Percentiles rank a stretch among this genome's conserved stretches.
phyloP scores from a whole-genome alignment of 179 eudicot species.

The Beta lomatogona region DNA sequence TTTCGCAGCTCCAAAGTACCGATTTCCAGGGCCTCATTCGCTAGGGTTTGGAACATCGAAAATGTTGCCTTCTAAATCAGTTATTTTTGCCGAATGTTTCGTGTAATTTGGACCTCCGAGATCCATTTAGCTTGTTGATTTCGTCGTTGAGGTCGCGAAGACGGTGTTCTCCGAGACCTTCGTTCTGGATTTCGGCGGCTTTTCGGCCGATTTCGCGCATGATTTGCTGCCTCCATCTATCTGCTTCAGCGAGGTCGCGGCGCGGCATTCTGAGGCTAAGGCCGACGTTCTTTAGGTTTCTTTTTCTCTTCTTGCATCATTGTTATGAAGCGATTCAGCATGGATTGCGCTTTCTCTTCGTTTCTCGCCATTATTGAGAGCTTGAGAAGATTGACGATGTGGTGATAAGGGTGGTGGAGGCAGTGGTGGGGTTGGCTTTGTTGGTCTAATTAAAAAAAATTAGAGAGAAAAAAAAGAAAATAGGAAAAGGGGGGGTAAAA shows the following conservation, averaged over 20 bases:
- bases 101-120: constrained; percentile 85
- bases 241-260: constrained; percentile 92
- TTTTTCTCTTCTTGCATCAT: constrained; percentile 84
- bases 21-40: constrained; percentile 85
- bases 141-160: constrained; percentile 90
- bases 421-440: no score
- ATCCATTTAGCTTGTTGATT: constrained; percentile 72
- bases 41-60: constrained; percentile 94
- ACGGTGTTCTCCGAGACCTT: constrained; percentile 84
- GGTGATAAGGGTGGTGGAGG: no score
- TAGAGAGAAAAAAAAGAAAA: no score
- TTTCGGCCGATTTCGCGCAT: constrained; percentile 86
- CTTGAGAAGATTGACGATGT: not conserved
- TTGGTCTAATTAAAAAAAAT: no score
- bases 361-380: constrained; percentile 71
- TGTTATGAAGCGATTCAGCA: constrained; percentile 82
- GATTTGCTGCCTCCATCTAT: constrained; percentile 91
- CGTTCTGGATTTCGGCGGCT: constrained; percentile 93
- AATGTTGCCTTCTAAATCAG: constrained; percentile 89
- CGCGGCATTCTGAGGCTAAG: constrained; percentile 90
- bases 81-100: constrained; percentile 71
- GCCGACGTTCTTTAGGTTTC: constrained; percentile 93
- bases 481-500: no score
- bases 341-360: constrained; percentile 95
- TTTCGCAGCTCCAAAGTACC: constrained; percentile 96